Evolutionary conservation across 2,329 filamentous ascomycete species (phyloP).

Genomic region (Diplodia mutila): DNA sequence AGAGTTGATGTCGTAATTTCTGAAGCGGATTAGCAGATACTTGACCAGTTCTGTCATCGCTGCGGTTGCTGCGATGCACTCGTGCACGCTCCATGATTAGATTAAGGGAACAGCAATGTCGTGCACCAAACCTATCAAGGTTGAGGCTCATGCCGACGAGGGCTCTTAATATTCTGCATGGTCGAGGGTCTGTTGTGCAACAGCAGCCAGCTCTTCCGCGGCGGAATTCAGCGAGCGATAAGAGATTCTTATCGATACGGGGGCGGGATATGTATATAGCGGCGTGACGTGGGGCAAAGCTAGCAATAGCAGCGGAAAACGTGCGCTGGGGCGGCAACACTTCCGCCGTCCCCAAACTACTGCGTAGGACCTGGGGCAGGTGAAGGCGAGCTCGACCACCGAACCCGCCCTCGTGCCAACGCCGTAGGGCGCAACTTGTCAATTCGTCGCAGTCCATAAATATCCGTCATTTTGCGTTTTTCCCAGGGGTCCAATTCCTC

Average conservation of each 20-base stretch:
- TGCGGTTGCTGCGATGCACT: neutral
- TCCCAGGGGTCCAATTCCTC: neutral
- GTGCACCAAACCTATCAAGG: no score
- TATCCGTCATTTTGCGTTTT: neutral
- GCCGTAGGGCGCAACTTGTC: neutral
- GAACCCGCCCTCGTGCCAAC: neutral
- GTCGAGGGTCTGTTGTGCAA: neutral
- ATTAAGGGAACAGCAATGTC: no score
- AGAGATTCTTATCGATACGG: neutral
- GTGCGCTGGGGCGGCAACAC: neutral
- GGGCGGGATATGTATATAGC: no score
- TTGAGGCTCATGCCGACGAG: neutral
- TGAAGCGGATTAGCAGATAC: neutral
- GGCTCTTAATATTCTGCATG: neutral
- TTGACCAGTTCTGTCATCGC: neutral
- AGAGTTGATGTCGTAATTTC: neutral
- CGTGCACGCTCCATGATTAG: no score
- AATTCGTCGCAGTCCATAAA: neutral
- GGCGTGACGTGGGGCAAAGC: neutral
- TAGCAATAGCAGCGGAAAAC: neutral
- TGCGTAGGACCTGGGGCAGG: neutral
- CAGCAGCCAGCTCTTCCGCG: neutral
- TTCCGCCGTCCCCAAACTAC: neutral
- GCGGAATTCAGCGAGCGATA: neutral
- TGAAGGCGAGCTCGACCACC: constrained; percentile 2